Conservation (phyloP, 495 filamentous ascomycete species). For the Annulohypoxylon stygium region DNA sequence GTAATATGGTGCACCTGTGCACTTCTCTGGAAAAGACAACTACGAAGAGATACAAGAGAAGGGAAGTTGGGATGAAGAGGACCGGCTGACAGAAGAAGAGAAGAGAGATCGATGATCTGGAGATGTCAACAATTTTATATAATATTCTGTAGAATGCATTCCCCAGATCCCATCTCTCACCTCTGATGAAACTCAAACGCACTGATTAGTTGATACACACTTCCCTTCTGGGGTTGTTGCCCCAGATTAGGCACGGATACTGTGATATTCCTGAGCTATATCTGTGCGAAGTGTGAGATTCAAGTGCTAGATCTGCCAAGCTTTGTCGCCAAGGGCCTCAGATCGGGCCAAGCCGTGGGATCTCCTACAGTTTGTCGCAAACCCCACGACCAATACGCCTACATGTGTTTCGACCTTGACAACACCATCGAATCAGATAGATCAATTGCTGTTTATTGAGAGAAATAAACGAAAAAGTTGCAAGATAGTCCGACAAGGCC, state of each 20-base stretch:
- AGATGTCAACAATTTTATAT: conserved; percentile 25
- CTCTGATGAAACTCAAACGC: conserved; percentile 12
- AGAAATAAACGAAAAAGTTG: conserved; percentile 10
- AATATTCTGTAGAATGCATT: not conserved
- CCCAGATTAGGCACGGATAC: conserved; percentile 21
- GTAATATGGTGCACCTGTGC: conserved; percentile 47
- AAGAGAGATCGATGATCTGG: conserved; percentile 14
- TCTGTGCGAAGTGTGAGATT: not conserved
- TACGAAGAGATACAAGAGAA: conserved; percentile 16
- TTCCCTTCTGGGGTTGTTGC: not conserved
- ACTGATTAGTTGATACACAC: conserved; percentile 6
- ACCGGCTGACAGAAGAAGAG: conserved; percentile 20
- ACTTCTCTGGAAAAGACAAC: conserved; percentile 33
- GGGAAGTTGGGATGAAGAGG: conserved; percentile 28
- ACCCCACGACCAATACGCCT: conserved; percentile 25
- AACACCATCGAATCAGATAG: conserved; percentile 26
- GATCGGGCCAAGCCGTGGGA: conserved; percentile 46
- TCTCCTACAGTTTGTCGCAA: conserved; percentile 39
- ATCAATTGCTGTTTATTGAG: not conserved
- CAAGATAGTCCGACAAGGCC: conserved; percentile 22
- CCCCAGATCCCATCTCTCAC: conserved; percentile 28
- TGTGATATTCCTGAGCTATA: not conserved
- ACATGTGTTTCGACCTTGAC: conserved; percentile 33
- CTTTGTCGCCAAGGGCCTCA: conserved; percentile 42
- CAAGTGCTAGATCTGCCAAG: conserved; percentile 24